phyloP scores from a whole-genome alignment of 805 yeast genomes.

The Tanozyma kutaoensis region DNA sequence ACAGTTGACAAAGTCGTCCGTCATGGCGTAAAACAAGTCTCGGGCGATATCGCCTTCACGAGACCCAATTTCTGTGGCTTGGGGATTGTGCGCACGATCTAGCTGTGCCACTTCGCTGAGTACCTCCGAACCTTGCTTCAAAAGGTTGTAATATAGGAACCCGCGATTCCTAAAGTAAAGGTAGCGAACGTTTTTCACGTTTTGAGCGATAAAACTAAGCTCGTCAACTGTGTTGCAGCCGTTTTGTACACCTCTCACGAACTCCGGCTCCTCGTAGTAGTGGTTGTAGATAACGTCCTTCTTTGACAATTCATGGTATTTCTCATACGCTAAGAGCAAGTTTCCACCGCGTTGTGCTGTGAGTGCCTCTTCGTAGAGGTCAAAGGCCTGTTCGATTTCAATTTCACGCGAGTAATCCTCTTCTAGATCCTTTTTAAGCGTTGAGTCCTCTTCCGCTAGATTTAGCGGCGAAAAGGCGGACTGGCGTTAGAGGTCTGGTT shows the following conservation, averaged over 20 bases:
- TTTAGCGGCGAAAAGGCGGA: conserved; percentile 75
- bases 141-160: conserved; percentile 39
- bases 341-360: conserved; percentile 38
- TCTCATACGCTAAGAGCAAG: conserved; percentile 33
- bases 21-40: conserved; percentile 28
- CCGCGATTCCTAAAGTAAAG: conserved; percentile 77
- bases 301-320: conserved; percentile 51
- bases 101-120: conserved; percentile 2
- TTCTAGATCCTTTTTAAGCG: conserved; percentile 40
- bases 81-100: conserved; percentile 1
- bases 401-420: conserved; percentile 88
- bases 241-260: conserved; percentile 24
- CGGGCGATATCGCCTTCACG: conserved; percentile 6
- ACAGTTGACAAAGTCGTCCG: conserved; percentile 53
- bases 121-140: conserved; percentile 7
- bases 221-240: conserved; percentile 24
- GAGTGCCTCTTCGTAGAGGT: conserved; percentile 61
- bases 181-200: conserved; percentile 61
- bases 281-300: conserved; percentile 49
- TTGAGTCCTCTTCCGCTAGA: conserved; percentile 54
- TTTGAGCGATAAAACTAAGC: conserved; percentile 42
- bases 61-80: too few relatives aligned
- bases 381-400: conserved; percentile 79
- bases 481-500: conserved; percentile 14
- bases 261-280: conserved; percentile 24